Evolutionary conservation across 2,329 filamentous ascomycete species (phyloP).

Genomic region (Myriosclerotinia scirpicola): DNA sequence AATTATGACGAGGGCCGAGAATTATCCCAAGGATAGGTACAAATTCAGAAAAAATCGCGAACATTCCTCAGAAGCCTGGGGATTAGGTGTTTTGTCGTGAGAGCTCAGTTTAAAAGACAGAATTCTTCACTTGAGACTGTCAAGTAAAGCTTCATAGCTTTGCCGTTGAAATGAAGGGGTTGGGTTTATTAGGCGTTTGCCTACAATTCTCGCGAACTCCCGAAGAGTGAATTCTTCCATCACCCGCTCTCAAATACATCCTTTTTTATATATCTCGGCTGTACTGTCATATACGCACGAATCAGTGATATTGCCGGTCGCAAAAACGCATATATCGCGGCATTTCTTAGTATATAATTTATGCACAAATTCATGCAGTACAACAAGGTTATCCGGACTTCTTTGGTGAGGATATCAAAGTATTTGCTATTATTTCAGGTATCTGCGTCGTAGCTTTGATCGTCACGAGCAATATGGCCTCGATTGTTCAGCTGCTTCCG

Average conservation of each 20-base stretch:
- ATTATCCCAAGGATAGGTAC: neutral
- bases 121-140: neutral
- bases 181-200: neutral
- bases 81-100: neutral
- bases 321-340: slow-evolving; percentile 19
- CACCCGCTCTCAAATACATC: slow-evolving; percentile 56
- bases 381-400: slow-evolving; percentile 40
- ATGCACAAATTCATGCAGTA: neutral
- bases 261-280: slow-evolving; percentile 43
- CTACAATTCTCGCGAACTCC: neutral
- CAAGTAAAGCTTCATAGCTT: neutral
- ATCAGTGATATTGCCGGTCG: slow-evolving; percentile 41
- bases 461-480: no score
- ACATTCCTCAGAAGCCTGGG: neutral
- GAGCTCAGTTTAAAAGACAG: neutral
- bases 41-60: neutral
- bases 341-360: slow-evolving; percentile 43
- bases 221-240: neutral
- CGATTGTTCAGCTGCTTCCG: no score
- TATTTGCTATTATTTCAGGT: neutral
- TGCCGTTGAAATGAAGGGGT: neutral
- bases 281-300: slow-evolving; percentile 54
- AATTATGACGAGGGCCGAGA: neutral
- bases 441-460: neutral
- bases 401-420: slow-evolving; percentile 45